A percentile compares a stretch with the other conserved stretches of the same genome.
phyloP scores from a whole-genome alignment of 1,139 yeast genomes.

The Arxiozyma slooffiae region DNA sequence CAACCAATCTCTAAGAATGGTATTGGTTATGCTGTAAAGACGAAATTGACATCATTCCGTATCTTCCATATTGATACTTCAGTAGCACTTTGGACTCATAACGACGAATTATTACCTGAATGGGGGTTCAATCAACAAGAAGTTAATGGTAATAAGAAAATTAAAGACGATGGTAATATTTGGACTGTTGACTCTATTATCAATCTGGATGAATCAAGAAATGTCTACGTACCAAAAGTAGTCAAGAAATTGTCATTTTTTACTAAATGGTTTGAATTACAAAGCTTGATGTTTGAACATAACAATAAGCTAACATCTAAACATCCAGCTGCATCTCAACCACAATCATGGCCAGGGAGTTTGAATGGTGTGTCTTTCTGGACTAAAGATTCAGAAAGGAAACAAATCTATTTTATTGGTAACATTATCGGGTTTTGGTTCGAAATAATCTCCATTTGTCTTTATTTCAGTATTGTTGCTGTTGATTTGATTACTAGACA shows the following conservation, averaged over 20 bases:
- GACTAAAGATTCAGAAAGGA: conserved; percentile 58
- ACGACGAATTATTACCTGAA: conserved; percentile 72
- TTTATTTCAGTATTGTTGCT: conserved; percentile 50
- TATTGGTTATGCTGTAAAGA: conserved; percentile 45
- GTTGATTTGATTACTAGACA: conserved; percentile 75
- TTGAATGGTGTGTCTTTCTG: conserved; percentile 92
- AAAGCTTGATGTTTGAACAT: conserved; percentile 80
- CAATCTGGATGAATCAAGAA: conserved; percentile 55
- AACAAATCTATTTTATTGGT: conserved; percentile 84
- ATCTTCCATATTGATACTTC: conserved; percentile 75
- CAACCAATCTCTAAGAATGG: conserved; percentile 49
- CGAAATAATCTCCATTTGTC: conserved; percentile 58
- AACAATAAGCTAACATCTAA: conserved; percentile 78
- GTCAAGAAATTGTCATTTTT: conserved; percentile 59
- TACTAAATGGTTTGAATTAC: conserved; percentile 83
- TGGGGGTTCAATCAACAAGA: conserved; percentile 94
- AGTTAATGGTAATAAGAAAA: conserved; percentile 85
- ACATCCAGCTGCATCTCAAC: conserved; percentile 94
- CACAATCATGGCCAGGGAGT: conserved; percentile 86
- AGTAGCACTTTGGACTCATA: conserved; percentile 93
- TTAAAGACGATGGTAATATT: conserved; percentile 52
- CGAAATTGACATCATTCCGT: conserved; percentile 60
- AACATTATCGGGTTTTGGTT: conserved; percentile 91
- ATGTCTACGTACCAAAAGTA: conserved; percentile 44
- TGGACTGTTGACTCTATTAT: conserved; percentile 76